Base-by-base conservation (phyloP, 257 asterid species). In the Petrea volubilis region DNA sequence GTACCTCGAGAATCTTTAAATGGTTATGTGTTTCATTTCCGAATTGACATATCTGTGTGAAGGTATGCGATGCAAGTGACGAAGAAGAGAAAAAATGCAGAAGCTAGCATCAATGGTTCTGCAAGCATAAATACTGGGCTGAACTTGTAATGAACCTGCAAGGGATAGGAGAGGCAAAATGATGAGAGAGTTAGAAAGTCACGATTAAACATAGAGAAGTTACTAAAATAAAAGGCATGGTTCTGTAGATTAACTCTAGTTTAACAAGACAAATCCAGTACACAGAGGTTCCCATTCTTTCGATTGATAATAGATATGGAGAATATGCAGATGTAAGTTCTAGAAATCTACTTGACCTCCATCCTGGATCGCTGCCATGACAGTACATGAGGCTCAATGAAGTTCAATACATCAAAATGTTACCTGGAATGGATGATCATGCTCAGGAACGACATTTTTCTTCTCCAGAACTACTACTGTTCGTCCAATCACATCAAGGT, bases 121-220 rank as follows among this genome's bases (percentile, higher is more conserved):
- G 98, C 99, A 31, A 95, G 96, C 99, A 95, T 95, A 78, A 81
- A 95, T 68, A 88, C 40, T 36, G 86, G 91, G 75, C 82, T 85
- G 97, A 95, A 95, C 77, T 81, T 83, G 88, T 95, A 95, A 70
- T 88, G 80, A 58, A 95, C 98, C 99, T 95, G 98, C 88, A 87
- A 24, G 56, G 34, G 74, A 59, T 12, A 53, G 25, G 14, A 50
- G 5, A 31, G 23, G 34, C 9, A n/a, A n/a, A n/a, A n/a, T n/a
- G 27, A 34, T 44, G 46, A 33, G 21, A 2, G 60, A 61, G 65
- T 72, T 60, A 31, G 40, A 68, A 68, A 60, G 43, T 53, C 52
- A 44, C 4, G 18, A n/a, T n/a, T 27, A 44, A n/a, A 56, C 31
- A 34, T 46, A 47, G 23, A 23, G 33, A 53, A 29, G 50, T 44